A percentile compares a stretch with the other conserved stretches of the same genome.
Conservation (phyloP, 2,329 filamentous ascomycete species). For the Ophioceras dolichostomum region DNA sequence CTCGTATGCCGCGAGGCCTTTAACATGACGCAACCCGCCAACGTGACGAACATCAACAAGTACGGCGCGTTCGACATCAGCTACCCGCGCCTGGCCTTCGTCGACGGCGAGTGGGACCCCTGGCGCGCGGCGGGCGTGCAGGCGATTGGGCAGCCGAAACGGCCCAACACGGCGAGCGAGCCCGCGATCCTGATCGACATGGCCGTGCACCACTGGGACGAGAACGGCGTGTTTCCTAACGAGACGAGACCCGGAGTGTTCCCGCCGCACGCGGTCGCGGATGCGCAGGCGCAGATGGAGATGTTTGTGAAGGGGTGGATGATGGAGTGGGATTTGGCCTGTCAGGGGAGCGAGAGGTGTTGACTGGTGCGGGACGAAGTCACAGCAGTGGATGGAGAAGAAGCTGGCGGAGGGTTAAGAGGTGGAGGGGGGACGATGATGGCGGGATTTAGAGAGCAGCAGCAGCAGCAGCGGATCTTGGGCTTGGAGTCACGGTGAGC, state of each 20-base stretch:
- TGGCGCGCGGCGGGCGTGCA: constrained; percentile 68
- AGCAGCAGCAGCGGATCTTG: too few relatives aligned
- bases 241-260: constrained; percentile 40
- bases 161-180: constrained; percentile 49
- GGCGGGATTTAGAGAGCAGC: too few relatives aligned
- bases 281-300: constrained; percentile 8
- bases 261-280: constrained; percentile 43
- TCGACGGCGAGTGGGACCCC: constrained; percentile 69
- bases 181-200: constrained; percentile 62
- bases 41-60: constrained; percentile 59
- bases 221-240: constrained; percentile 53
- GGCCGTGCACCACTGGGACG: constrained; percentile 71
- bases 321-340: constrained; percentile 4
- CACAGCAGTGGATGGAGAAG: too few relatives aligned
- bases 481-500: too few relatives aligned
- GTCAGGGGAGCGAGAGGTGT: too few relatives aligned
- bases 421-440: too few relatives aligned
- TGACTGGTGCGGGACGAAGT: too few relatives aligned
- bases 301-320: constrained; percentile 10
- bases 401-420: too few relatives aligned
- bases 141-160: constrained; percentile 43
- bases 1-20: constrained; percentile 55
- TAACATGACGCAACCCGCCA: constrained; percentile 51
- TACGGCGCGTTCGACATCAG: constrained; percentile 62
- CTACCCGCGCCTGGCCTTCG: constrained; percentile 62